phyloP scores from a whole-genome alignment of 1,139 yeast species.

The Oligophagozyma castellii region DNA sequence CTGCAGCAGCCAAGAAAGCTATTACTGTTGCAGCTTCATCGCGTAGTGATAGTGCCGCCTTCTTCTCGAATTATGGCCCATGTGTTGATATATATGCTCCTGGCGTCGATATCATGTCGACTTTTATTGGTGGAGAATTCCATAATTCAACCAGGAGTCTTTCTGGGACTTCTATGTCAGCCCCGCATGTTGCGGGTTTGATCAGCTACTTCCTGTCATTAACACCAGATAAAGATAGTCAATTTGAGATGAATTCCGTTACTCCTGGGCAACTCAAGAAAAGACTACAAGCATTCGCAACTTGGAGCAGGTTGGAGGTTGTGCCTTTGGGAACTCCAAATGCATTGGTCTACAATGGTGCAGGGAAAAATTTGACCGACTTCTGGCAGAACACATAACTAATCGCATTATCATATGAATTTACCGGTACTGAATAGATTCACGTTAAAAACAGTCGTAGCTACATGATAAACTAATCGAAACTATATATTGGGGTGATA shows the following conservation, averaged over 20 bases:
- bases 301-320: conserved; percentile 52
- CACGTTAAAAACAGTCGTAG: too few species aligned
- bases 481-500: too few species aligned
- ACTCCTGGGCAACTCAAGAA: conserved; percentile 87
- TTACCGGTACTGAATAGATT: not conserved
- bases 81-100: conserved; percentile 84
- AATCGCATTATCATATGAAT: too few species aligned
- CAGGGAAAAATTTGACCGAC: conserved; percentile 60
- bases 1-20: conserved; percentile 64
- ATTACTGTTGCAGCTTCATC: conserved; percentile 79
- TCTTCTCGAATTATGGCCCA: conserved; percentile 69
- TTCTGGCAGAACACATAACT: conserved; percentile 50
- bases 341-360: conserved; percentile 84
- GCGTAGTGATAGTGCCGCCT: conserved; percentile 59
- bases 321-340: conserved; percentile 80
- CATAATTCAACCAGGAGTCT: conserved; percentile 72
- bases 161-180: conserved; percentile 98
- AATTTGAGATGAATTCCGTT: conserved; percentile 43
- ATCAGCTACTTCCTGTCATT: conserved; percentile 78
- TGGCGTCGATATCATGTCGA: conserved; percentile 65
- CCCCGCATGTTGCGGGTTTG: conserved; percentile 92
- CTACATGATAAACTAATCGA: too few species aligned
- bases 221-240: conserved; percentile 75
- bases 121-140: conserved; percentile 71
- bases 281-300: conserved; percentile 69